phyloP scores from a whole-genome alignment of 306 rosid genomes.

The Glycine soja region DNA sequence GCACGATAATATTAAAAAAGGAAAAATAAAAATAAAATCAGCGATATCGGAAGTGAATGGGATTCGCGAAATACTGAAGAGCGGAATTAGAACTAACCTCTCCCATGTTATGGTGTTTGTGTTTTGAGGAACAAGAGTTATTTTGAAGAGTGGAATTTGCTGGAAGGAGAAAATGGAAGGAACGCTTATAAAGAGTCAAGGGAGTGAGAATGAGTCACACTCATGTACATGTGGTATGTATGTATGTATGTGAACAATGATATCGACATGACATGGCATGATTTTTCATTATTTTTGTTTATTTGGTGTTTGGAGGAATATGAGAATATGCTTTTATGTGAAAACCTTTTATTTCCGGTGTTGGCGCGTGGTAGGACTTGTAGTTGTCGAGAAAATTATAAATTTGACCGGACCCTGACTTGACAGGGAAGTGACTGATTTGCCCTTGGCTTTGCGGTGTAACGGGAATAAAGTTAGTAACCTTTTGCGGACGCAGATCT shows the following conservation, averaged over 20 bases:
- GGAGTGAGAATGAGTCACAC: constrained; percentile 19
- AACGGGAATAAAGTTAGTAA: not conserved
- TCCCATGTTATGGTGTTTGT: constrained; percentile 54
- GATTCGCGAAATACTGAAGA: not conserved
- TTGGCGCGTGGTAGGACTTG: constrained; percentile 46
- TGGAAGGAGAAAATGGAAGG: not conserved
- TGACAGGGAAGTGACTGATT: not conserved
- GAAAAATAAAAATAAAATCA: not conserved
- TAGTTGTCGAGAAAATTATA: constrained; percentile 10
- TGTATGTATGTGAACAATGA: constrained; percentile 30
- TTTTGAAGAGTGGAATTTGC: constrained; percentile 39
- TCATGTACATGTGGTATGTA: constrained; percentile 7
- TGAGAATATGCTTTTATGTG: not conserved
- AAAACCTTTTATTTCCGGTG: not conserved
- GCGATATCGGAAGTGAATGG: not conserved
- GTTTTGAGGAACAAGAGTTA: not conserved
- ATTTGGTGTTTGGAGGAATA: not conserved
- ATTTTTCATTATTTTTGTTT: not conserved
- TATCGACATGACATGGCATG: not conserved
- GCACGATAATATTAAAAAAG: not conserved
- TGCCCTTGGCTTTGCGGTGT: not conserved
- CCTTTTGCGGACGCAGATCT: constrained; percentile 4
- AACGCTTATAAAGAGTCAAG: constrained; percentile 47
- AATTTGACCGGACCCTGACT: not conserved
- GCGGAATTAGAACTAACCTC: constrained; percentile 55